Conservation (phyloP, 140 eudicot species). For the Artemisia princeps region DNA sequence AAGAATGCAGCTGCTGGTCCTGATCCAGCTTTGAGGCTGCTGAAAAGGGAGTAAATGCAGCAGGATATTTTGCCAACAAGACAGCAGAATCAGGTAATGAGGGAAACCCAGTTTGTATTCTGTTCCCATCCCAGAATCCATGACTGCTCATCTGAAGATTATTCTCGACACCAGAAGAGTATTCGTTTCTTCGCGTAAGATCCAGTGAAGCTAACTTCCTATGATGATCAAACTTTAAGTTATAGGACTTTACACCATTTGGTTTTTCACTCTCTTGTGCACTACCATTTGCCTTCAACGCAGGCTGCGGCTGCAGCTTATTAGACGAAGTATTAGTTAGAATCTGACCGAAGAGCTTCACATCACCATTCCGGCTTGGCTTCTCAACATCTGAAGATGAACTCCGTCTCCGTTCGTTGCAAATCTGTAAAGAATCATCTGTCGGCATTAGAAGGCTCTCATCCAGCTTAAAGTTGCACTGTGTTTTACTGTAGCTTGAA, state of each 20-base stretch:
- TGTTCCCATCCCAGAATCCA: slow-evolving; percentile 64
- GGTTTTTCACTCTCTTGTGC: slow-evolving; percentile 20
- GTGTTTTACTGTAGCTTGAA: slow-evolving; percentile 26
- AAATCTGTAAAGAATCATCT: slow-evolving; percentile 32
- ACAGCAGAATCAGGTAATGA: slow-evolving; percentile 60
- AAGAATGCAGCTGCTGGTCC: slow-evolving; percentile 30
- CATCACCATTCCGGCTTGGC: slow-evolving; percentile 52
- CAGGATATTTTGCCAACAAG: slow-evolving; percentile 64
- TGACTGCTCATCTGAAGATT: slow-evolving; percentile 44
- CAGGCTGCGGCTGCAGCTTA: slow-evolving; percentile 20
- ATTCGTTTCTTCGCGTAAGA: slow-evolving; percentile 25
- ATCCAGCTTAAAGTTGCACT: slow-evolving; percentile 27
- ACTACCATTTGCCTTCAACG: slow-evolving; percentile 29
- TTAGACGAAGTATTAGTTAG: slow-evolving; percentile 39
- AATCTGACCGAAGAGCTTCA: slow-evolving; percentile 83
- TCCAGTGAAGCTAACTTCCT: slow-evolving; percentile 23
- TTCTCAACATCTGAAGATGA: slow-evolving; percentile 38
- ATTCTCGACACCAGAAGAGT: slow-evolving; percentile 32
- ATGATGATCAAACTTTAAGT: slow-evolving; percentile 33
- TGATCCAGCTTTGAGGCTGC: slow-evolving; percentile 37
- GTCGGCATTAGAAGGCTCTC: slow-evolving; percentile 22
- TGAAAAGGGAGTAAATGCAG: slow-evolving; percentile 48
- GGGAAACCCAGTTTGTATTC: slow-evolving; percentile 39
- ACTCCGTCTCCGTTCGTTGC: slow-evolving; percentile 32
- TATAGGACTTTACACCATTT: slow-evolving; percentile 28